Base-by-base conservation (phyloP, 2,329 filamentous ascomycete genomes). In the Epichloe hybrida region DNA sequence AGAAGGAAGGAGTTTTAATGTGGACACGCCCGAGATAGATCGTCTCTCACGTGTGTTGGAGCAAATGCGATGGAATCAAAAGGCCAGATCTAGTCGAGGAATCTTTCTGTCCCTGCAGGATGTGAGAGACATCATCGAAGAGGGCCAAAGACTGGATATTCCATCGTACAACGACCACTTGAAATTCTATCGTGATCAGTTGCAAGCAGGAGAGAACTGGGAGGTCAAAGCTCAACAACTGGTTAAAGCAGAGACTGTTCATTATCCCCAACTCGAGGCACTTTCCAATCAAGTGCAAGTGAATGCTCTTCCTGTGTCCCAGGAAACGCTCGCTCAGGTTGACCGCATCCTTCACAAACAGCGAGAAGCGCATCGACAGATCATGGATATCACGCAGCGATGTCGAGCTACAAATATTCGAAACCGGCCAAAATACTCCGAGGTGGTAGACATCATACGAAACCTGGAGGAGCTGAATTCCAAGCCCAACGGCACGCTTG, bases 301-400 rank as follows among this genome's bases (percentile, higher is more conserved):
- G 34, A 76, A 81, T 36, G 76, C 77, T 5, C 74, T 96, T 17
- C 91, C 93, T 0, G 90, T 97, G 20, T 86, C 86, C 1, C 72
- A 81, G 4, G 85, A 90, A 36, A 97, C 89, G 0, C 74, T 95
- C 23, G 79, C 81, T 7, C 77, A 81, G 8, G 88, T 98, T 27
- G 93, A 98, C 60, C 84, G 88, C 46, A 96, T 97, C 51, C 72
- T 98, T 52, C 89, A 89, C 65, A 97, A 96, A 68, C 93, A 98
- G 65, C 84, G 93, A 20, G 93, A 97, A 63, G 90, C 90, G 0
- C 90, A 96, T 62, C 84, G 86, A 15, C 85, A 90, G 59, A 95
- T 98, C 50, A 71, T 89, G 46, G 84, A 86, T 38, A 70, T 98
- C 9, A 90, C 84, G 38, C 81, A 91, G 53, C 81, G 84, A 52